phyloP scores from a whole-genome alignment of 768 basidiomycete genomes.

The Trametes elegans region DNA sequence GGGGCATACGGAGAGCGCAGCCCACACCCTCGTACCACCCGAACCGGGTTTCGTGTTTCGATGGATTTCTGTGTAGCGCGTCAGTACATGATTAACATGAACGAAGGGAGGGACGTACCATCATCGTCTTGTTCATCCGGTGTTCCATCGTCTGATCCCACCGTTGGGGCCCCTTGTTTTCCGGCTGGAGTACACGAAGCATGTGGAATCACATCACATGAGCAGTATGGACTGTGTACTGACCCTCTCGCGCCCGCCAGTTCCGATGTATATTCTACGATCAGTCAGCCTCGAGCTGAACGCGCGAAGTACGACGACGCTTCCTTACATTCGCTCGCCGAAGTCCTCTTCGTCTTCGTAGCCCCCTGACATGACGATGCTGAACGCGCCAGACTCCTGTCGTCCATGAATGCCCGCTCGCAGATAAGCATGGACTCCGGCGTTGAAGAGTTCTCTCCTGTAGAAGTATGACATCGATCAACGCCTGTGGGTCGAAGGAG shows the following conservation, averaged over 20 bases:
- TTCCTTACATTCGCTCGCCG: constrained; percentile 12
- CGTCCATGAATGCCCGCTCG: constrained; percentile 16
- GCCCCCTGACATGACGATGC: constrained; percentile 14
- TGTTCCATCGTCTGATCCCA: constrained; percentile 15
- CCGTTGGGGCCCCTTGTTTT: constrained; percentile 4
- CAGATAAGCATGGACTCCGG: constrained; percentile 8
- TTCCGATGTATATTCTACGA: constrained; percentile 7
- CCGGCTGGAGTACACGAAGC: not conserved
- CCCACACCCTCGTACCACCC: constrained; percentile 9
- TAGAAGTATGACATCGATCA: too few relatives aligned
- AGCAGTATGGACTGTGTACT: not conserved
- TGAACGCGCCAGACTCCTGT: constrained; percentile 12
- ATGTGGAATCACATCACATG: not conserved
- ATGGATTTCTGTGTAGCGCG: constrained; percentile 4
- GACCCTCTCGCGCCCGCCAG: constrained; percentile 9
- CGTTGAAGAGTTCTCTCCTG: constrained; percentile 2
- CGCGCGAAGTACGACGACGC: too few relatives aligned
- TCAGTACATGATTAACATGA: not conserved
- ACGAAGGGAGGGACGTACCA: not conserved
- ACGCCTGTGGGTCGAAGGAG: too few relatives aligned
- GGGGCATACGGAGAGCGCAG: constrained; percentile 15
- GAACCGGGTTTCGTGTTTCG: constrained; percentile 9
- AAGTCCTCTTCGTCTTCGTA: constrained; percentile 21
- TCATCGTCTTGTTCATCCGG: constrained; percentile 3
- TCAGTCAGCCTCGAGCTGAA: not conserved